Base-by-base conservation (phyloP, 1,284 basidiomycete genomes). In the Earliella scabrosa region DNA sequence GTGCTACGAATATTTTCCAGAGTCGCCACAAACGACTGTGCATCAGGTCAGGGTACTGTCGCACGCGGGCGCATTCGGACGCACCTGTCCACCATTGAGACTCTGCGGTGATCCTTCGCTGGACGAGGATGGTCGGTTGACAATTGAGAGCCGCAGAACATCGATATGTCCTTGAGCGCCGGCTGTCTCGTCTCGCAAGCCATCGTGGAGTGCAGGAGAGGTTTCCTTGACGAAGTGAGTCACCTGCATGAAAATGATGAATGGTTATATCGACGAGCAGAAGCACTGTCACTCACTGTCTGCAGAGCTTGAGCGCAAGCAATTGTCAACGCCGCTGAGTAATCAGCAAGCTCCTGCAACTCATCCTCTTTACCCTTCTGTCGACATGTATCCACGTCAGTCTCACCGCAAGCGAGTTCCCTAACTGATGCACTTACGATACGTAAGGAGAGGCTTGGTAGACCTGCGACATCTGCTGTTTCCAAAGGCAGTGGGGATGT, bases 81-180 rank as follows among this genome's bases (percentile, higher is more conserved):
- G 13, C 26, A 61, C 59, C 40, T 43, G 45, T 9, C 53, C 53
- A 10, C 31, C 21, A 18, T 34, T 29, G 16, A 58, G n/a, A 14
- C 8, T 5, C 39, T 35, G 5, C 38, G 21, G 21, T 27, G 5
- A 31, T 13, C 9, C 20, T 18, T 14, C 2, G 26, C 38, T n/a
- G n/a, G n/a, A n/a, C n/a, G n/a, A n/a, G n/a, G n/a, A n/a, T n/a
- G n/a, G n/a, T 11, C 50, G 44, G 18, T 61, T 54, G 24, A 59
- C 38, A 50, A 66, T 40, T 11, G 63, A 61, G 5, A 55, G 54
- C 8, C 61, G 61, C 5, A 63, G 52, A 16, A 53, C 21, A 34
- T 64, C 65, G 32, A 60, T 47, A 29, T 64, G 56, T 11, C 65
- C 61, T 31, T 59, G 54, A 1, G 59, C 40, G 2, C 31, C 35